These are phyloP conservation scores for Cadophora malorum DNA, from an alignment of 2,329 filamentous ascomycete species.

Conservation along the genomic window DNA sequence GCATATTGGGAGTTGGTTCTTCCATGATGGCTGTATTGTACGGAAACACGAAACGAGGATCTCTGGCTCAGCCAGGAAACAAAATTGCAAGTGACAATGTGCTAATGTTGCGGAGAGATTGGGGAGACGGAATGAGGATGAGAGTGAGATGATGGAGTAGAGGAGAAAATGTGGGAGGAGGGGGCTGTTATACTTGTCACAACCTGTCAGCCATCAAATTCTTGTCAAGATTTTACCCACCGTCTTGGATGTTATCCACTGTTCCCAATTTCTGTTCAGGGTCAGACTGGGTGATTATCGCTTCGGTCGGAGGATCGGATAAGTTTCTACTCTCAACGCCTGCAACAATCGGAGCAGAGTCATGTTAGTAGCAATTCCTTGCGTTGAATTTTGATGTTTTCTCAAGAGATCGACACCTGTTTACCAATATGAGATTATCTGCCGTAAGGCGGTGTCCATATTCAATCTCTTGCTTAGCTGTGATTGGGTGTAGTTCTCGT, in stretches of 20 bases:
- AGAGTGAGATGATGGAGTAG: conserved; percentile 9
- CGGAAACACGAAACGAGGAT: conserved; percentile 9
- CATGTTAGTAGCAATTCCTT: conserved; percentile 21
- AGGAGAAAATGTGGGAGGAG: conserved; percentile 16
- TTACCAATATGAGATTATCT: conserved; percentile 12
- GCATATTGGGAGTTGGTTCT: conserved; percentile 1
- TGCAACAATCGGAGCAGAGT: conserved; percentile 19
- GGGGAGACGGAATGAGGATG: conserved; percentile 1
- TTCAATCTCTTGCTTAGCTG: conserved; percentile 6
- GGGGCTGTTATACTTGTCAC: conserved; percentile 11
- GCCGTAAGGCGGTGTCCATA: conserved; percentile 19
- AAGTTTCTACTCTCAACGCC: conserved; percentile 21
- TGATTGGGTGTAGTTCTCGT: conserved; percentile 26
- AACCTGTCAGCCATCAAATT: conserved; percentile 13
- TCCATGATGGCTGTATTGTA: conserved; percentile 17
- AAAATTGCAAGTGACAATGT: not conserved
- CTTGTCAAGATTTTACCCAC: conserved; percentile 3
- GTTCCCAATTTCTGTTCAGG: conserved; percentile 9
- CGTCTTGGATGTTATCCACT: conserved; percentile 21
- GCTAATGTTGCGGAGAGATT: not conserved
- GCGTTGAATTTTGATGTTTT: conserved; percentile 5
- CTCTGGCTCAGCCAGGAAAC: conserved; percentile 7
- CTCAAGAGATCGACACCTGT: conserved; percentile 28
- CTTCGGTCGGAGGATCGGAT: not conserved
- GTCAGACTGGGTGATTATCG: conserved; percentile 18